phyloP scores from a whole-genome alignment of 371 early-diverging fungal species.

The Actinomortierella wolfii region DNA sequence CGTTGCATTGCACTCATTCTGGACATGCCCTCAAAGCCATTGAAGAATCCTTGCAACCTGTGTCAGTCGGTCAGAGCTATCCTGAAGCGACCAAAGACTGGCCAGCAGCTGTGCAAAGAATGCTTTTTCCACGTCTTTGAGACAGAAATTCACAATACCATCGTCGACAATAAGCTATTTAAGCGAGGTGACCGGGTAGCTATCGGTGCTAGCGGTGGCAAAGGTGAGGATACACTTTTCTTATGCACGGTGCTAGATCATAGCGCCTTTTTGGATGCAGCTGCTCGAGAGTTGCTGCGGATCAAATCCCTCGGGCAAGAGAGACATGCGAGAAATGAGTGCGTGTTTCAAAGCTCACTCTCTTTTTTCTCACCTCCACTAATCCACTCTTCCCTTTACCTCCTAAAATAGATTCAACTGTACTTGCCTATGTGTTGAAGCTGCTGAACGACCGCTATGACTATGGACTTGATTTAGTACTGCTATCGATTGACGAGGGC shows the following conservation, averaged over 20 bases:
- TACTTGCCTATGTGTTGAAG: constrained; percentile 97
- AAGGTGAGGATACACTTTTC: constrained; percentile 62
- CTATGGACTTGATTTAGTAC: constrained; percentile 92
- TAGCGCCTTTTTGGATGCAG: too few species aligned
- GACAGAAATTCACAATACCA: constrained; percentile 96
- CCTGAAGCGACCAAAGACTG: constrained; percentile 94
- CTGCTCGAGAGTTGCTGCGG: constrained; percentile 8
- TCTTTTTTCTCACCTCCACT: background rate
- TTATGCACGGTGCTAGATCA: too few species aligned
- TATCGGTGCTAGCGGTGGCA: constrained; percentile 99
- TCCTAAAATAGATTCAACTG: constrained; percentile 89
- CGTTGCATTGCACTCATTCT: too few species aligned
- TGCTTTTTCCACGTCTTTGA: constrained; percentile 98
- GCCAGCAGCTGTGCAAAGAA: constrained; percentile 88
- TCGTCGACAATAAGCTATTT: constrained; percentile 86
- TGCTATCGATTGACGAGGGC: constrained; percentile 99
- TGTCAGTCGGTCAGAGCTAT: constrained; percentile 69
- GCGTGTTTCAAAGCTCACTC: background rate
- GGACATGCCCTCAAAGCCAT: constrained; percentile 15
- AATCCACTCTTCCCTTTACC: background rate
- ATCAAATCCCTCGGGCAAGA: constrained; percentile 4
- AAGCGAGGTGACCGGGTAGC: constrained; percentile 91
- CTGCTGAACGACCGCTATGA: constrained; percentile 93
- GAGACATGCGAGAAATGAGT: background rate
- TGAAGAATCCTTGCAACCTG: constrained; percentile 42